Percentiles rank a stretch among this genome's conserved stretches.
Evolutionary conservation across 495 filamentous ascomycete species (phyloP).

Genomic region (Talaromyces thailandensis): DNA sequence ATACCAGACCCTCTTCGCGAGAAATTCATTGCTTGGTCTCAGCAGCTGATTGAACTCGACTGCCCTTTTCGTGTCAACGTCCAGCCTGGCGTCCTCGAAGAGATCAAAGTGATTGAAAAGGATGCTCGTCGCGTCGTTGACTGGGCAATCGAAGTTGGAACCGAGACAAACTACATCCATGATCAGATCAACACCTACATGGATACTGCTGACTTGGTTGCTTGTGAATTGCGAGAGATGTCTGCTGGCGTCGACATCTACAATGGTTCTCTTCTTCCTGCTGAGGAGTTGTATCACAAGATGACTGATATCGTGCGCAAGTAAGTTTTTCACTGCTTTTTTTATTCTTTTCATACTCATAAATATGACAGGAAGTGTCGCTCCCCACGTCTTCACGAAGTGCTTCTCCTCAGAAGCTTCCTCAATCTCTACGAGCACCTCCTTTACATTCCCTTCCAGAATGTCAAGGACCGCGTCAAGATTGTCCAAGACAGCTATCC

Average conservation of each 20-base stretch:
- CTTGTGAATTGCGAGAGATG: neutral
- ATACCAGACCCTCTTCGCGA: neutral
- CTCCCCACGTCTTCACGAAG: neutral
- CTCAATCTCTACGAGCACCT: neutral
- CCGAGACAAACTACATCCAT: neutral
- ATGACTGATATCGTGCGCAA: neutral
- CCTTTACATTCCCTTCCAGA: neutral
- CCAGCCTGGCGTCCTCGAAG: neutral
- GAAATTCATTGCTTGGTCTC: neutral
- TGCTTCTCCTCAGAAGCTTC: neutral
- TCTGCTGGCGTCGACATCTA: neutral
- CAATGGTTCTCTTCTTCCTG: neutral
- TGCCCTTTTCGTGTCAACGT: neutral
- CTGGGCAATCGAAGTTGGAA: conserved; percentile 4
- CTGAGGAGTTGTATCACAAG: neutral
- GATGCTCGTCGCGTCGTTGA: neutral
- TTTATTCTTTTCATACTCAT: neutral
- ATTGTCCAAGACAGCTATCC: neutral
- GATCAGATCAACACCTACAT: neutral
- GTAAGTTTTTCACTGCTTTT: neutral
- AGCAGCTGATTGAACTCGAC: neutral
- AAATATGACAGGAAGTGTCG: neutral
- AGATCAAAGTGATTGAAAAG: neutral
- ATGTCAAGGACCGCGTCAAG: neutral
- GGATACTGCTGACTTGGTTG: neutral